Conservation (phyloP, 306 rosid species). For the Inga leiocalycina region DNA sequence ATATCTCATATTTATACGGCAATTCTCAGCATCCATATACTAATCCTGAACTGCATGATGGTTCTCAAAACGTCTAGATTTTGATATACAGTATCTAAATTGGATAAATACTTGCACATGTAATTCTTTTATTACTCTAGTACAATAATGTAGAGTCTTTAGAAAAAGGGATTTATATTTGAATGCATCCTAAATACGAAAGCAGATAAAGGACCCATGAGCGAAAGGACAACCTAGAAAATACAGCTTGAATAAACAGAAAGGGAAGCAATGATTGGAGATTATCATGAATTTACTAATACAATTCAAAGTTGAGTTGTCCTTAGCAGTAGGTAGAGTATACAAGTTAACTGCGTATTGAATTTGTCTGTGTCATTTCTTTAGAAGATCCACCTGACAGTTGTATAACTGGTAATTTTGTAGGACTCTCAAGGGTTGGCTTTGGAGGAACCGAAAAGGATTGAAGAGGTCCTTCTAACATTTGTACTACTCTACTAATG, state of each 20-base stretch:
- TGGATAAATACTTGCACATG: no score
- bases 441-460: slow-evolving; percentile 35
- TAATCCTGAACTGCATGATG: no score
- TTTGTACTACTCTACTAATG: slow-evolving; percentile 32
- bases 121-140: no score
- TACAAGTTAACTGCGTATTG: background rate
- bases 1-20: no score
- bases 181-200: no score
- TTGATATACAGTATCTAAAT: no score
- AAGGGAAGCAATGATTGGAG: background rate
- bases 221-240: no score
- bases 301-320: background rate
- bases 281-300: background rate
- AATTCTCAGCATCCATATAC: no score
- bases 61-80: no score
- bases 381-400: background rate
- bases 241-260: background rate
- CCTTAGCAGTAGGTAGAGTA: background rate
- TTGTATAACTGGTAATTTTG: background rate
- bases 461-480: slow-evolving; percentile 34
- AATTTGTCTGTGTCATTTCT: background rate
- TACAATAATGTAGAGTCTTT: no score
- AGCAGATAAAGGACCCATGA: no score
- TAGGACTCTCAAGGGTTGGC: slow-evolving; percentile 29
- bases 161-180: no score